phyloP scores from a whole-genome alignment of 306 rosid genomes.

The Sicyos edulis region DNA sequence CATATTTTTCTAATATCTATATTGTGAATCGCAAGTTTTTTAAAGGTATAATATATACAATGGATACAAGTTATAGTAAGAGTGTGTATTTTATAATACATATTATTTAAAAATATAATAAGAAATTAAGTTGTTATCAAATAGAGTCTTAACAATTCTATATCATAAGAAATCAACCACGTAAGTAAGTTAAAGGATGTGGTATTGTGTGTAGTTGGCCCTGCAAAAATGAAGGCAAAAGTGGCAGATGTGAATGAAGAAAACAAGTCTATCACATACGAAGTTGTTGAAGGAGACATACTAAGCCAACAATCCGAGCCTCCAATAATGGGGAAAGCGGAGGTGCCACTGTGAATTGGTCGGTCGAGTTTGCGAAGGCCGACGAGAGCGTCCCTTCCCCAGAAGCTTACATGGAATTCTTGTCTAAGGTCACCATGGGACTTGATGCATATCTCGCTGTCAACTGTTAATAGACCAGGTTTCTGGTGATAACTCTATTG shows the following conservation, averaged over 20 bases:
- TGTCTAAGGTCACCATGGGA: not conserved
- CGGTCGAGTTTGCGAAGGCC: constrained; percentile 6
- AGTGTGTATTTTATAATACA: too few relatives aligned
- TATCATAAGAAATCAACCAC: too few relatives aligned
- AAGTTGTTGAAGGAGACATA: constrained; percentile 4
- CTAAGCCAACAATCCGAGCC: not conserved
- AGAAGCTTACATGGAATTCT: not conserved
- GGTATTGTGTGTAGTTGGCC: not conserved
- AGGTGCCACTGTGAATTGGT: not conserved
- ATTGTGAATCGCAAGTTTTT: too few relatives aligned
- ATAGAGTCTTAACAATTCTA: not conserved
- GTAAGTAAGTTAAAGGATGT: not conserved
- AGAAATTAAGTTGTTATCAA: too few relatives aligned
- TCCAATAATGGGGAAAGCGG: not conserved
- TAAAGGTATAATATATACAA: too few relatives aligned
- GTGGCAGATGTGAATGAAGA: not conserved
- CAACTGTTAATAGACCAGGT: too few relatives aligned
- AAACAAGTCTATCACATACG: constrained; percentile 9
- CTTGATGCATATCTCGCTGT: not conserved
- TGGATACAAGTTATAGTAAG: too few relatives aligned
- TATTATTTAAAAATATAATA: too few relatives aligned
- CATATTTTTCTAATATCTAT: too few relatives aligned
- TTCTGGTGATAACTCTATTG: not conserved
- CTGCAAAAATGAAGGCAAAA: not conserved
- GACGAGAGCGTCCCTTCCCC: constrained; percentile 1